These are phyloP conservation scores for Telfairia occidentalis DNA, from an alignment of 331 rosid species.

Conservation along the genomic window DNA sequence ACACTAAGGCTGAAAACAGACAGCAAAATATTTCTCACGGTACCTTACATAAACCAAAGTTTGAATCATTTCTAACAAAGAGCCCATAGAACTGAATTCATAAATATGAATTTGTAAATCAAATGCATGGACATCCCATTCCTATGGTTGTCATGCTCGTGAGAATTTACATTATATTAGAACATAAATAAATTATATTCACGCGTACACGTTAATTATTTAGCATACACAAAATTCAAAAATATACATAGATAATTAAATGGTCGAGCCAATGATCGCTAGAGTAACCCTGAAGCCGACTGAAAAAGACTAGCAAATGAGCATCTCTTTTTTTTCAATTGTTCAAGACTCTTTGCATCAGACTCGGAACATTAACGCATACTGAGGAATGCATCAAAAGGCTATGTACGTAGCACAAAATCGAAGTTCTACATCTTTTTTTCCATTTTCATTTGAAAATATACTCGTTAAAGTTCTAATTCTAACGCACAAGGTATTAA, in stretches of 20 bases:
- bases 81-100: neutral
- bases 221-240: neutral
- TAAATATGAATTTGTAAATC: neutral
- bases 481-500: neutral
- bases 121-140: neutral
- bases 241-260: neutral
- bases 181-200: neutral
- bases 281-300: neutral
- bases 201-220: neutral
- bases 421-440: neutral
- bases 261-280: neutral
- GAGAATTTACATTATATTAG: neutral
- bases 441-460: neutral
- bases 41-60: neutral
- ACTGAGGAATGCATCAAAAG: neutral
- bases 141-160: neutral
- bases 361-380: neutral
- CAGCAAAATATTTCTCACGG: neutral
- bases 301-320: neutral
- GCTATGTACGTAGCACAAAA: neutral
- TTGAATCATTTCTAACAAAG: neutral
- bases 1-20: neutral
- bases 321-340: neutral
- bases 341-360: neutral
- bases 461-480: neutral